Conservation (phyloP, 2,329 filamentous ascomycete species). For the Fusarium sororula region DNA sequence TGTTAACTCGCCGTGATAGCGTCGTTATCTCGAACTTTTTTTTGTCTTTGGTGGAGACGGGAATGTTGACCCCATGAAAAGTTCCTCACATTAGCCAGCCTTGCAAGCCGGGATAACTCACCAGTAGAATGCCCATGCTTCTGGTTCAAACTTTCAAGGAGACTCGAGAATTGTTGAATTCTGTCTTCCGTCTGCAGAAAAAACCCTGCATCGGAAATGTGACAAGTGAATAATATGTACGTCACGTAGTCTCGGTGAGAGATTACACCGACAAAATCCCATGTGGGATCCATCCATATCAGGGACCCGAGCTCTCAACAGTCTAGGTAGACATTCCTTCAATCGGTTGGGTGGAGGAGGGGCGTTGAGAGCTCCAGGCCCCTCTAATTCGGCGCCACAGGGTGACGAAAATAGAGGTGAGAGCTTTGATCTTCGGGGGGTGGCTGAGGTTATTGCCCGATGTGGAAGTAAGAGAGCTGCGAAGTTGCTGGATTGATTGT, state of each 20-base stretch:
- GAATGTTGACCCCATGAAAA: conserved; percentile 30
- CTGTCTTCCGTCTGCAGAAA: neutral
- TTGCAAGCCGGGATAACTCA: neutral
- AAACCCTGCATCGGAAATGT: neutral
- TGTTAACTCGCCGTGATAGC: neutral
- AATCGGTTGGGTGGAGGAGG: conserved; percentile 31
- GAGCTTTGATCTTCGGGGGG: conserved; percentile 18
- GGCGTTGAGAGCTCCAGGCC: conserved; percentile 21
- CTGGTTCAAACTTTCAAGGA: neutral
- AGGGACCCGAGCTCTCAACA: conserved; percentile 34
- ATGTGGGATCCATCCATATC: conserved; percentile 6
- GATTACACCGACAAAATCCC: conserved; percentile 28
- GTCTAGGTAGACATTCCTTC: conserved; percentile 31
- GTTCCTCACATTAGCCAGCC: neutral
- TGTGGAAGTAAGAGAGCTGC: neutral
- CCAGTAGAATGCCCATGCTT: neutral
- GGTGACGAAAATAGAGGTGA: conserved; percentile 13
- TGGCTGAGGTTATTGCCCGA: conserved; percentile 15
- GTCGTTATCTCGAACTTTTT: neutral
- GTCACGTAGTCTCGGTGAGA: conserved; percentile 27
- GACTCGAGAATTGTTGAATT: neutral
- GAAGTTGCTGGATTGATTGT: neutral
- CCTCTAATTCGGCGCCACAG: conserved; percentile 25
- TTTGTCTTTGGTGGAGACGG: conserved; percentile 6
- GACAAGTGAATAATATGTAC: neutral